phyloP scores from a whole-genome alignment of 2,329 filamentous ascomycete genomes.

The Mycosphaerella sp. region DNA sequence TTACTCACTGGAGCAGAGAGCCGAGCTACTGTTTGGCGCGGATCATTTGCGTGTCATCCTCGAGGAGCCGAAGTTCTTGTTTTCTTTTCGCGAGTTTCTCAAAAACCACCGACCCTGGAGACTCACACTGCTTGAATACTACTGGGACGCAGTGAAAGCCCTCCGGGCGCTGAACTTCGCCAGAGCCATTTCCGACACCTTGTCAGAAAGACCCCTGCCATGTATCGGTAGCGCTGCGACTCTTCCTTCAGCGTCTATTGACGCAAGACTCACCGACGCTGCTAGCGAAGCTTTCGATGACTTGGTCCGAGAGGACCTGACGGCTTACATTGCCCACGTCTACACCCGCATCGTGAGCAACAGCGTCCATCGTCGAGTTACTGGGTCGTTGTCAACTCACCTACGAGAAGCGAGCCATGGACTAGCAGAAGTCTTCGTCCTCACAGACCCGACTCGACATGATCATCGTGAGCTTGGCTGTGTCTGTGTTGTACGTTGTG shows the following conservation, averaged over 20 bases:
- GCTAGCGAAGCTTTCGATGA: constrained; percentile 57
- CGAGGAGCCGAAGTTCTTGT: constrained; percentile 12
- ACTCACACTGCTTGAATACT: constrained; percentile 11
- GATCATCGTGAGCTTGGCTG: constrained; percentile 50
- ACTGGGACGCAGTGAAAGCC: constrained; percentile 47
- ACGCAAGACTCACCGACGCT: constrained; percentile 54
- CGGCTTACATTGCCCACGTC: constrained; percentile 62
- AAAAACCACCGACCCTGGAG: constrained; percentile 13
- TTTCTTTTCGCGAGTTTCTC: constrained; percentile 11
- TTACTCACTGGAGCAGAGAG: constrained; percentile 15
- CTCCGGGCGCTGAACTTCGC: constrained; percentile 63
- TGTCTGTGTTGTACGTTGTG: background rate
- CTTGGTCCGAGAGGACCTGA: constrained; percentile 60
- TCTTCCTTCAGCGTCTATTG: constrained; percentile 30
- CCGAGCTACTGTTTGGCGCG: constrained; percentile 13
- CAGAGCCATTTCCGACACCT: constrained; percentile 57
- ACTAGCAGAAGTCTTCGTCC: constrained; percentile 67
- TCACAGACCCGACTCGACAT: constrained; percentile 64
- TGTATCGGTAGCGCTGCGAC: constrained; percentile 2
- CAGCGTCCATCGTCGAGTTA: constrained; percentile 61
- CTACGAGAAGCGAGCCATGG: constrained; percentile 64
- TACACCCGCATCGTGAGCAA: constrained; percentile 62
- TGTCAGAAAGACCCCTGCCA: constrained; percentile 45
- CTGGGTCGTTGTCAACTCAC: constrained; percentile 57
- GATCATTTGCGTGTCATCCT: constrained; percentile 16